Evolutionary conservation across 805 yeast species (phyloP), one percentile per base, ranked within the genome.

Genomic region (Peterozyma toletana): DNA sequence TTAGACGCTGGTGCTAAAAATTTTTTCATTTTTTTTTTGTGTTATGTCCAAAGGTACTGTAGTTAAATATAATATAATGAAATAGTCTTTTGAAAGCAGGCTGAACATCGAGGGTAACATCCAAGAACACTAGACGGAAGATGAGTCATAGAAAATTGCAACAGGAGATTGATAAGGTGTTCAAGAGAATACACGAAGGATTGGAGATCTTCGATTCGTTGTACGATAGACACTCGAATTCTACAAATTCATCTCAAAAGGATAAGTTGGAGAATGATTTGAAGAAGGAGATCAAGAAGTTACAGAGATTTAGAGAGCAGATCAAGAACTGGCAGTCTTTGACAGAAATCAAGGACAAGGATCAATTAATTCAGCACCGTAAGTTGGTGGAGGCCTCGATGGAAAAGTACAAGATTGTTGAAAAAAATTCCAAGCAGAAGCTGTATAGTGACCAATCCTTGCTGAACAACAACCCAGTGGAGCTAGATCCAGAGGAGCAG

Each of bases 401-500:
- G 99, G 99, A 91, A 63, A 77, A 89, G 54, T 93, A 91, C 67
- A 93, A 93, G 61, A 91, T 88, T 44, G 87, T 91, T 53, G 99
- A 91, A 64, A 87, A 89, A 65, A 79, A 83, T 50, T 83, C 87
- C 77, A 91, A 91, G 66, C 88, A 95, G 34, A 91, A 91, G 63
- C 96, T 96, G 42, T 91, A 86, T 60, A 81, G 93, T 30, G 88
- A 87, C 57, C 98, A 93, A 63, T 97, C 97, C 0, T 71, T 91
- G 50, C 87, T 85, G 41, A 78, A 79, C 58, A 73, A 73, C 46
- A 68, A 77, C 21, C 47, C 47, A 17, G 37, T 33, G 34, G 44
- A 44, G 48, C 70, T 80, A 37, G 93, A 86, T 58, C 93, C 95
- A 10, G 83, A 79, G 49, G 91, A 86, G 58, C 77, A 79, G 57